Conservation (phyloP, 2,329 filamentous ascomycete species). For the Phaeosphaeriaceae sp. region DNA sequence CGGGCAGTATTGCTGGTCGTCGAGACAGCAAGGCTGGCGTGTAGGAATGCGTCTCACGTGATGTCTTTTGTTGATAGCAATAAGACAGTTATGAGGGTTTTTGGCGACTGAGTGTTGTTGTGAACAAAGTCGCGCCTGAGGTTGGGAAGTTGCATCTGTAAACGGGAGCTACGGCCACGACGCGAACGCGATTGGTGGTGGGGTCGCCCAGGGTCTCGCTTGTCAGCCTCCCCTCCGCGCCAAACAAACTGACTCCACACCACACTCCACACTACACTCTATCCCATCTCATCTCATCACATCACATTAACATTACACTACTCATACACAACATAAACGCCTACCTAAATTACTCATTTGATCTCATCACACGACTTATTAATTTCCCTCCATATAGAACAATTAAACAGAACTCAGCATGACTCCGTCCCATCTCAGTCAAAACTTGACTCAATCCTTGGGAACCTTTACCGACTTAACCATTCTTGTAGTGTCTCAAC, state of each 20-base stretch:
- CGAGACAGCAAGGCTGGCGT: not conserved
- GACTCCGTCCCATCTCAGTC: too few relatives aligned
- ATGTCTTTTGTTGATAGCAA: not conserved
- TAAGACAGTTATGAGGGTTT: slow-evolving; percentile 6
- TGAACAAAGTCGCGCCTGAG: slow-evolving; percentile 26
- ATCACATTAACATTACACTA: too few relatives aligned
- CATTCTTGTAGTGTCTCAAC: too few relatives aligned
- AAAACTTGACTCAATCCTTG: too few relatives aligned
- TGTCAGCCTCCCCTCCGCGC: not conserved
- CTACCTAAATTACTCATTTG: too few relatives aligned
- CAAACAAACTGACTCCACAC: not conserved
- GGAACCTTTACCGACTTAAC: too few relatives aligned
- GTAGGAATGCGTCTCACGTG: slow-evolving; percentile 8
- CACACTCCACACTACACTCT: not conserved
- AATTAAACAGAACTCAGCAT: too few relatives aligned
- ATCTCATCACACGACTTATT: too few relatives aligned
- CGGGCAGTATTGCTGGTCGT: slow-evolving; percentile 1
- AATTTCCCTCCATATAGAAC: too few relatives aligned
- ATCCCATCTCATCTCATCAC: too few relatives aligned
- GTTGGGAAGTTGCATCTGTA: slow-evolving; percentile 23
- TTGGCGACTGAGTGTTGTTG: slow-evolving; percentile 16
- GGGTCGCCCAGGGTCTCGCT: slow-evolving; percentile 21
- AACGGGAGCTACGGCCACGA: slow-evolving; percentile 14
- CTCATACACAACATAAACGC: too few relatives aligned
- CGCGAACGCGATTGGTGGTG: slow-evolving; percentile 22